Conservation (phyloP, 352 stramenopile species). For the Globisporangium irregulare region DNA sequence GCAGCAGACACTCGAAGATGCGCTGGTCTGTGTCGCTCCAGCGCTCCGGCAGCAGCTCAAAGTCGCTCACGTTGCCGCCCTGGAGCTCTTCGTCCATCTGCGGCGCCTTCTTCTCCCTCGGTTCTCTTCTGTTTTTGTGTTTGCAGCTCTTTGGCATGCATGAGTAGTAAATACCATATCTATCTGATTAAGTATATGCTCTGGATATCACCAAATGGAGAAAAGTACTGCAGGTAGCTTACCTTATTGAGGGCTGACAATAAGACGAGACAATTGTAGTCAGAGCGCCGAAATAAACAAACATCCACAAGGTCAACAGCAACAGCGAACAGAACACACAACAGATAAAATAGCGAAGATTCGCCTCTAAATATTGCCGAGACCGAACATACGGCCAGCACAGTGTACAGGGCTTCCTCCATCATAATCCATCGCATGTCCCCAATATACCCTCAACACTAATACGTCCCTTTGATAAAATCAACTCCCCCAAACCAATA, state of each 20-base stretch:
- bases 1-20: slow-evolving; percentile 32
- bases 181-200: not conserved
- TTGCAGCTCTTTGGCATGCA: not conserved
- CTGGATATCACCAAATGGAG: not conserved
- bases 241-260: not conserved
- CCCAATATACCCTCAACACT: no score
- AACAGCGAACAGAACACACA: not conserved
- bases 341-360: no score
- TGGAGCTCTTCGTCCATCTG: not conserved
- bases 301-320: not conserved
- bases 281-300: not conserved
- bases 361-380: no score
- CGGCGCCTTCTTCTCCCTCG: not conserved
- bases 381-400: no score
- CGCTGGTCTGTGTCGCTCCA: slow-evolving; percentile 10
- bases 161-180: not conserved
- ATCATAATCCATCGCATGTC: no score
- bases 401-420: no score
- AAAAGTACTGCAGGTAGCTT: not conserved
- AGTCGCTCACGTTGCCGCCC: not conserved
- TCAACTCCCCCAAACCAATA: no score
- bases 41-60: slow-evolving; percentile 3
- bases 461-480: no score
- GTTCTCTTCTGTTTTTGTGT: not conserved
- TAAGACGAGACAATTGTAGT: not conserved